These are phyloP conservation scores for Mrakiaceae sp. DNA, from an alignment of 1,284 basidiomycete genomes.

Conservation along the genomic window DNA sequence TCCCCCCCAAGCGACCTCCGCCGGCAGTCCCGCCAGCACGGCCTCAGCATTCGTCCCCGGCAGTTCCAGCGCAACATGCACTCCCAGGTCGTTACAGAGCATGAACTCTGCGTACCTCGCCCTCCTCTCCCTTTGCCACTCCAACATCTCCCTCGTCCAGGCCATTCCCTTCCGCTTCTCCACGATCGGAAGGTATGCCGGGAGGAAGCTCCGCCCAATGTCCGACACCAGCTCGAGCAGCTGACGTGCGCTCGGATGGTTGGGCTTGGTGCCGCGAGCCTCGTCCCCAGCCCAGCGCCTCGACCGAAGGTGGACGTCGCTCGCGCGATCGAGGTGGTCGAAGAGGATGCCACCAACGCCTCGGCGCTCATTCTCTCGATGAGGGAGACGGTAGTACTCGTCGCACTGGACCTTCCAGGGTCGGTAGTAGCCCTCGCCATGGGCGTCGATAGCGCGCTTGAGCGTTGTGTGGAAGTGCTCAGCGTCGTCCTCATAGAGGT, in stretches of 20 bases:
- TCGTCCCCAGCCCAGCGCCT: conserved; percentile 21
- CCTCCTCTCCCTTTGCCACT: conserved; percentile 81
- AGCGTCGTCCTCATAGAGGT: conserved; percentile 80
- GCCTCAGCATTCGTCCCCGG: no score
- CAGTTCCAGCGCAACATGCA: no score
- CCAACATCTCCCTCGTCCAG: conserved; percentile 51
- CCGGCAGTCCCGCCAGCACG: no score
- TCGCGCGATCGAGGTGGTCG: conserved; percentile 58
- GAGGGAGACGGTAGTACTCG: conserved; percentile 90
- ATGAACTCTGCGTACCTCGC: conserved; percentile 94
- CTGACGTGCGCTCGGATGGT: conserved; percentile 38
- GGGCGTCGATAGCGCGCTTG: conserved; percentile 62
- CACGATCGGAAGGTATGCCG: conserved; percentile 78
- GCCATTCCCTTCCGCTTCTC: conserved; percentile 43
- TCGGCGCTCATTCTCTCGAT: conserved; percentile 66
- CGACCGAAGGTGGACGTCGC: conserved; percentile 24
- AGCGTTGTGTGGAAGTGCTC: conserved; percentile 74
- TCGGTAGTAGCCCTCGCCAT: conserved; percentile 60
- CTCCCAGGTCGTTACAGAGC: conserved; percentile 31
- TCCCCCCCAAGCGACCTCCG: no score
- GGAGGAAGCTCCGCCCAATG: conserved; percentile 68
- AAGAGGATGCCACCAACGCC: conserved; percentile 96
- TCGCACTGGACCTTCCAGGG: conserved; percentile 94
- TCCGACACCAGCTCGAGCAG: conserved; percentile 64
- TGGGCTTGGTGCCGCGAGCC: background rate